Conservation (phyloP, 164 flowering plant species). For the Liriodendron chinense region DNA sequence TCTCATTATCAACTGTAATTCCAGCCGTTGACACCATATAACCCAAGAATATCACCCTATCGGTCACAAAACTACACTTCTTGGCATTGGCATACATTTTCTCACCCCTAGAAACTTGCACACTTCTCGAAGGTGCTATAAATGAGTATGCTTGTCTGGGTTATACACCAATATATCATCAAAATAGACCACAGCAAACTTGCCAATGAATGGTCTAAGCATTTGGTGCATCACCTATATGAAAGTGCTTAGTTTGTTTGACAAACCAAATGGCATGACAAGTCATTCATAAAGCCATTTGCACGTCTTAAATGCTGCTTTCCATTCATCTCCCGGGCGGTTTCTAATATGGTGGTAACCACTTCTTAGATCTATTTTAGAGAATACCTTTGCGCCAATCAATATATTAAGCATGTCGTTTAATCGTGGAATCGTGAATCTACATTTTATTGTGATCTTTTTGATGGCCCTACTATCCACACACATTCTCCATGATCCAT, state of each 20-base stretch:
- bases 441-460: constrained; percentile 3
- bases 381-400: background rate
- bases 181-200: background rate
- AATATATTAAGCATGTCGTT: background rate
- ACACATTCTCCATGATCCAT: constrained; percentile 4
- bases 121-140: background rate
- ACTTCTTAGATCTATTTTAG: constrained; percentile 3
- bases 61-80: background rate
- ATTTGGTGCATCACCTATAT: background rate
- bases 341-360: background rate
- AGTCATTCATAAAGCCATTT: too few species aligned
- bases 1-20: background rate
- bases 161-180: too few species aligned
- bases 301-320: background rate
- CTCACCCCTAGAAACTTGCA: background rate
- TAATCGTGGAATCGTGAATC: background rate
- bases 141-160: too few species aligned
- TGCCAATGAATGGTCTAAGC: background rate
- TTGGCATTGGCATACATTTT: background rate
- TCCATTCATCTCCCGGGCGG: too few species aligned
- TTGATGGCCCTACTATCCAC: constrained; percentile 3
- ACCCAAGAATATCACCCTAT: background rate
- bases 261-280: too few species aligned
- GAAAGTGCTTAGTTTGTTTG: background rate
- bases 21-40: background rate